Percentiles rank a stretch among this genome's conserved stretches.
Evolutionary conservation across 192 early-diverging fungal species (phyloP).

Genomic region (Rhizoclosmatium globosum): DNA sequence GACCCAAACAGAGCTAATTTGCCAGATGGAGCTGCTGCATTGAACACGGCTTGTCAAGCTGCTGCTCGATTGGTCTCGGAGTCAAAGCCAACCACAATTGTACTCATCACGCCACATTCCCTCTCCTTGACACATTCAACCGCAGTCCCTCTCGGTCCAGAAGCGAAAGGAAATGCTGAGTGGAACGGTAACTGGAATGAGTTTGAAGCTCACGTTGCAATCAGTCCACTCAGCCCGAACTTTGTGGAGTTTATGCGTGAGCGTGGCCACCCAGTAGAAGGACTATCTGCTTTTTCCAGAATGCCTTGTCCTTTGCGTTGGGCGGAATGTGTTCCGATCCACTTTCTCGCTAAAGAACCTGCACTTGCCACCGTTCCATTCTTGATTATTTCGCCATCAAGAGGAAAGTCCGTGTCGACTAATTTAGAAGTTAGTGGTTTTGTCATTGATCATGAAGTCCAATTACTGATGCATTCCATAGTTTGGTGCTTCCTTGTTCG

Average conservation of each 20-base stretch:
- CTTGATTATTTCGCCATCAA: background rate
- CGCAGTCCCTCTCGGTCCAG: background rate
- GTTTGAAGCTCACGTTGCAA: background rate
- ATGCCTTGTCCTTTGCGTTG: background rate
- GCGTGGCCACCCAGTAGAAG: background rate
- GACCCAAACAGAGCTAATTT: background rate
- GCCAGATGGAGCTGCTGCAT: background rate
- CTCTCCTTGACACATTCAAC: background rate
- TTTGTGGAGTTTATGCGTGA: background rate
- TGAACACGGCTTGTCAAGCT: background rate
- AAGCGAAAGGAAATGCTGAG: background rate
- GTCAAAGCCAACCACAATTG: background rate
- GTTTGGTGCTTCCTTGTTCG: background rate
- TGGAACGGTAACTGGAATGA: constrained; percentile 20
- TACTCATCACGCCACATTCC: constrained; percentile 4
- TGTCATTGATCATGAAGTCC: too few species aligned
- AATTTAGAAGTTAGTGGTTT: background rate
- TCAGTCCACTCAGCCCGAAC: background rate
- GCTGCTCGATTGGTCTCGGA: background rate
- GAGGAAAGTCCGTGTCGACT: background rate
- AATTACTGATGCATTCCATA: too few species aligned
- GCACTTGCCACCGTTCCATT: background rate
- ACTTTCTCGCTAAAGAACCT: background rate
- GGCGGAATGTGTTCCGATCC: constrained; percentile 6
- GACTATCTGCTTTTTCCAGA: background rate